Percentiles rank a stretch among this genome's conserved stretches.
These are phyloP conservation scores for bread wheat (Triticum aestivum) DNA, from an alignment of 176 grass and related monocot genomes.

Conservation along the genomic window IWGSC_CS_RefSeq_v2.1 NC_057803.1:40193958-40194457, in stretches of 20 bases:
- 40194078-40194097: not conserved
- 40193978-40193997: no score
- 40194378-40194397: not conserved
- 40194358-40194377: conserved; percentile 10
- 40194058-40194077: not conserved
- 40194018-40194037: no score
- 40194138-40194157: not conserved
- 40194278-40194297: conserved; percentile 15
- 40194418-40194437: not conserved
- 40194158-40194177: not conserved
- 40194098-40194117: not conserved
- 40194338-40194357: conserved; percentile 15
- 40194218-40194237: no score
- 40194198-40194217: no score
- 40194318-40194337: not conserved
- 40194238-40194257: no score
- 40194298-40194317: not conserved
- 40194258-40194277: not conserved
- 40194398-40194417: not conserved
- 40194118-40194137: not conserved
- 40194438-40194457: not conserved
- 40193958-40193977: no score
- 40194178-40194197: not conserved
- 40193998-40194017: no score
- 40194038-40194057: no score